Evolutionary conservation across 1,139 yeast genomes (phyloP).

Genomic region (Yamadazyma conglobata): DNA sequence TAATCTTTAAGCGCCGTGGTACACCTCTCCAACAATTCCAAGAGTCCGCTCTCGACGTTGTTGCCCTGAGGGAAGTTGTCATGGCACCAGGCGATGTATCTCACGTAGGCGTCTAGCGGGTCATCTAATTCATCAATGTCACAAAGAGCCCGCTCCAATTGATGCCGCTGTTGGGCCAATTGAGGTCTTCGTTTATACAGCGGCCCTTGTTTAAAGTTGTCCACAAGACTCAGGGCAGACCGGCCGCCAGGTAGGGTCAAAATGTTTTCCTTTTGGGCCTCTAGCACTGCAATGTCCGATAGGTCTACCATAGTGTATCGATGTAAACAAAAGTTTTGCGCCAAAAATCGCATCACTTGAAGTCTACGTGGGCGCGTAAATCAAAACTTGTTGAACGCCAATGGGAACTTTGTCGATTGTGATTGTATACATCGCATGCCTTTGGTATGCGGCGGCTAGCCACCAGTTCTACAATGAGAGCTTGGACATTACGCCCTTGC

Average conservation of each 20-base stretch:
- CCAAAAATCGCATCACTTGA: no score
- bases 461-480: slow-evolving; percentile 47
- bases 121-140: slow-evolving; percentile 68
- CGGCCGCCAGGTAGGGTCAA: slow-evolving; percentile 68
- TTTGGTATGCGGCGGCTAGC: background rate
- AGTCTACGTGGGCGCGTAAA: no score
- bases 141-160: slow-evolving; percentile 42
- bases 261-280: slow-evolving; percentile 77
- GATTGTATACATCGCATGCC: background rate
- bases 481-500: slow-evolving; percentile 62
- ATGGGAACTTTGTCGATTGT: no score
- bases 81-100: slow-evolving; percentile 72
- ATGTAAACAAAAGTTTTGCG: no score
- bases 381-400: no score
- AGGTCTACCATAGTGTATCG: no score
- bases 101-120: slow-evolving; percentile 70
- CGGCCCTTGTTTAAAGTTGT: slow-evolving; percentile 28
- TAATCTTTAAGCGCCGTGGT: slow-evolving; percentile 67
- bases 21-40: slow-evolving; percentile 66
- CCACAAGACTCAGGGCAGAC: slow-evolving; percentile 57
- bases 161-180: slow-evolving; percentile 21
- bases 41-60: slow-evolving; percentile 62
- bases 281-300: slow-evolving; percentile 46
- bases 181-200: slow-evolving; percentile 21
- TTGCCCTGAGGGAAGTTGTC: slow-evolving; percentile 67